These are phyloP conservation scores for Scutellaria barbata DNA, from an alignment of 257 asterid genomes.

Conservation along the genomic window DNA sequence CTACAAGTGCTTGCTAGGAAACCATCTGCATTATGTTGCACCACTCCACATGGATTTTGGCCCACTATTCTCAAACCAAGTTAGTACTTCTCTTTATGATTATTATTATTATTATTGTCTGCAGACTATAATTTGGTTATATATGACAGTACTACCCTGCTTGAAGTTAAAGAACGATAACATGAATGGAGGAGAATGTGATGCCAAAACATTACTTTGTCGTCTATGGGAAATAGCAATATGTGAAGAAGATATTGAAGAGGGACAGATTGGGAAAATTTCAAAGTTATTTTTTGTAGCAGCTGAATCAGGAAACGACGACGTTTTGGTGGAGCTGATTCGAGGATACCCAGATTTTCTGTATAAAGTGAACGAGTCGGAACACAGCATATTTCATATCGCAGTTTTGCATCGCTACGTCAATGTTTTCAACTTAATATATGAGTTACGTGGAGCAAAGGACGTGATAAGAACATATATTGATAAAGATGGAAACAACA, in stretches of 20 bases:
- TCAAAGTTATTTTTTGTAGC: slow-evolving; percentile 31
- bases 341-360: slow-evolving; percentile 35
- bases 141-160: slow-evolving; percentile 15
- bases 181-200: neutral
- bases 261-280: neutral
- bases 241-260: slow-evolving; percentile 14
- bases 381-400: slow-evolving; percentile 42
- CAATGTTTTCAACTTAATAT: slow-evolving; percentile 34
- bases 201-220: slow-evolving; percentile 23
- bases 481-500: slow-evolving; percentile 36
- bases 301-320: slow-evolving; percentile 36
- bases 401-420: slow-evolving; percentile 39
- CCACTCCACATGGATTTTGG: slow-evolving; percentile 4
- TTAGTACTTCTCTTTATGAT: neutral
- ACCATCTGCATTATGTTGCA: slow-evolving; percentile 34
- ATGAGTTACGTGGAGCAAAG: slow-evolving; percentile 31
- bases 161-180: slow-evolving; percentile 10
- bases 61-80: neutral
- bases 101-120: no score
- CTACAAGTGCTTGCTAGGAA: slow-evolving; percentile 41
- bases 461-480: slow-evolving; percentile 23
- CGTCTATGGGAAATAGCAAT: slow-evolving; percentile 28
- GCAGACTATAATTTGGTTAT: no score
- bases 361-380: slow-evolving; percentile 25
- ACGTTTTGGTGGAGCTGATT: slow-evolving; percentile 37